Base-by-base conservation (phyloP, 2,329 filamentous ascomycete genomes). In the Zalaria sp. region DNA sequence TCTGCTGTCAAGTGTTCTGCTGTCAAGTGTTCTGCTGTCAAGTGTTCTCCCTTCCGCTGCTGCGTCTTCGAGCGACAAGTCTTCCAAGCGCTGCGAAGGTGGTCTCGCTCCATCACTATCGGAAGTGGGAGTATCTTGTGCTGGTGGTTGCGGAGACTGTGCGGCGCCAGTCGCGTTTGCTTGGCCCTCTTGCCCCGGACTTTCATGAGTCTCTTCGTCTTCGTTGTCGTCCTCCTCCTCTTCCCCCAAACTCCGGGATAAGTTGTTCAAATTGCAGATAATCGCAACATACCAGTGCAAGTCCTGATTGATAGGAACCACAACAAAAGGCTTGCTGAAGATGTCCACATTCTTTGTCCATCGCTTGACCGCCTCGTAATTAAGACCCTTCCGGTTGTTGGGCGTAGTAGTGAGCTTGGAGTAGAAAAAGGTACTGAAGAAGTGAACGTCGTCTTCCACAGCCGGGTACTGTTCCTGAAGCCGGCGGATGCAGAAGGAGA, bases 371-470 rank as follows among this genome's bases (percentile, higher is more conserved):
- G 78, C 81, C 26, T 83, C 76, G 55, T 94, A 95, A 53, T 93
- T 87, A 61, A 93, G 82, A 0, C 60, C 63, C 38, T 65, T 60
- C 50, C 62, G 65, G 31, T 75, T 68, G 43, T 68, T 69, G 10
- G 62, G 59, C 5, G 61, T 62, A 28, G 76, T 79, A 11, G 74
- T 84, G 36, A 96, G 69, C 38, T 79, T 81, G 18, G 81, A 77
- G 55, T 83, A 96, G 61, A 96, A 95, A 61, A 86, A 94, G 0
- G 85, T 91, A 57, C 88, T 96, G 66, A 93, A 89, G 51, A 94
- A 83, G 57, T 93, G 85, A 3, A 93, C 77, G 1, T 75, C 70
- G 2, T 70, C 67, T 7, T 70, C 64, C 34, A 65, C 60, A 47
- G 51, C 48, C 2, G 52, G 45, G 49, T 59, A 53, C 11, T 48